Conservation (phyloP, 176 grass and related monocot genomes). For the Oropetium thomaeum region DNA sequence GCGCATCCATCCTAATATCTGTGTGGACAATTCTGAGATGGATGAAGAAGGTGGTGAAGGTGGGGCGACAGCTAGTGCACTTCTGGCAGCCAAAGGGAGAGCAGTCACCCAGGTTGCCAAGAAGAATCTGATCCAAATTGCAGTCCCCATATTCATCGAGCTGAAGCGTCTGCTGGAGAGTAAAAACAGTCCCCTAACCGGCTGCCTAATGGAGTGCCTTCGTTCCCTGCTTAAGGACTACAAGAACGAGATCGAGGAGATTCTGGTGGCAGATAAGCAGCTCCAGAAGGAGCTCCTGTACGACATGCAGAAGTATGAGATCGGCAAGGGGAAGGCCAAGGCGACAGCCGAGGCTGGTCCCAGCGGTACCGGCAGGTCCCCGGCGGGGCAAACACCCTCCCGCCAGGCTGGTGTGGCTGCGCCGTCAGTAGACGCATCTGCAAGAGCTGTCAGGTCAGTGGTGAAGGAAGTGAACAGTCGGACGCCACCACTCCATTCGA, state of each 20-base stretch:
- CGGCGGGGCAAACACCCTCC: not conserved
- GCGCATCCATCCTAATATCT: constrained; percentile 80
- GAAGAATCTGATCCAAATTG: constrained; percentile 92
- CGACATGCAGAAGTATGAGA: constrained; percentile 78
- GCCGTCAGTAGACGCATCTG: constrained; percentile 21
- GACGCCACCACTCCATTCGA: constrained; percentile 52
- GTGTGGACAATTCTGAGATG: constrained; percentile 58
- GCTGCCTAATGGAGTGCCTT: constrained; percentile 90
- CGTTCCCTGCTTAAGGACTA: constrained; percentile 79
- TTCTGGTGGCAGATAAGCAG: constrained; percentile 87
- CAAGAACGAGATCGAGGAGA: constrained; percentile 95
- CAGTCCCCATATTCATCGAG: constrained; percentile 90
- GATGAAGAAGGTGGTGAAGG: constrained; percentile 60
- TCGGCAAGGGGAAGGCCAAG: constrained; percentile 54
- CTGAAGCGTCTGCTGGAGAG: constrained; percentile 84
- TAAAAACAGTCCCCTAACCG: constrained; percentile 77
- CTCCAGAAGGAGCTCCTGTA: constrained; percentile 92
- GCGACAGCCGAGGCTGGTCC: constrained; percentile 30
- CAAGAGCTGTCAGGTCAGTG: constrained; percentile 54
- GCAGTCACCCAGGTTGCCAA: constrained; percentile 90
- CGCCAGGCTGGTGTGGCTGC: not conserved
- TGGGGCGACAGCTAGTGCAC: constrained; percentile 24
- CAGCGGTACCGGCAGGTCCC: constrained; percentile 26
- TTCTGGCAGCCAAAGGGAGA: constrained; percentile 60
- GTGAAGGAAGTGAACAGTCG: constrained; percentile 66